These are phyloP conservation scores for Daedaleopsis nitida DNA, from an alignment of 768 basidiomycete genomes.

Conservation along the genomic window DNA sequence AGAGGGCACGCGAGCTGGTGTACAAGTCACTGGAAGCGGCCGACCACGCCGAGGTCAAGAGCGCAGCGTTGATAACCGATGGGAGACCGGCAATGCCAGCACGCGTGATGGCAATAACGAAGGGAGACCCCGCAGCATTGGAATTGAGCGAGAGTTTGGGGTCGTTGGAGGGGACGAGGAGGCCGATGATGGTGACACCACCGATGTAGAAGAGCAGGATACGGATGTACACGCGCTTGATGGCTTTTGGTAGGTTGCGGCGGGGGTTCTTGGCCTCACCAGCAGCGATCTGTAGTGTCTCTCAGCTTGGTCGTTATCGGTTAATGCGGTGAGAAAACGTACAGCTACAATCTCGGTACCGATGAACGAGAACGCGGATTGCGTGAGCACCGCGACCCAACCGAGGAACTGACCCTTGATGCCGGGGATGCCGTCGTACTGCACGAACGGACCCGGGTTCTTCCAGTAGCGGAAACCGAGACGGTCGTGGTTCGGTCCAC, in stretches of 20 bases:
- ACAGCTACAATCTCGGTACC: conserved; percentile 95
- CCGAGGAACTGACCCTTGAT: conserved; percentile 76
- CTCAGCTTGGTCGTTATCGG: neutral
- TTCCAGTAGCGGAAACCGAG: conserved; percentile 80
- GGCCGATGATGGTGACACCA: conserved; percentile 75
- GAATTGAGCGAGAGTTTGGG: conserved; percentile 48
- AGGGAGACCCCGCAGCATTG: conserved; percentile 73
- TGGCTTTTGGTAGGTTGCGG: conserved; percentile 59
- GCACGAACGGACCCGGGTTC: conserved; percentile 85
- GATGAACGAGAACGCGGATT: conserved; percentile 92
- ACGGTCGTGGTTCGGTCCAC: conserved; percentile 81
- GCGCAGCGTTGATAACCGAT: conserved; percentile 80
- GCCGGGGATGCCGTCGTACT: conserved; percentile 65
- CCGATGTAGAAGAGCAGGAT: conserved; percentile 68
- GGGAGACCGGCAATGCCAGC: conserved; percentile 90
- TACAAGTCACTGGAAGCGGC: conserved; percentile 89
- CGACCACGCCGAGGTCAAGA: conserved; percentile 91
- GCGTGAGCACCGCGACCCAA: conserved; percentile 71
- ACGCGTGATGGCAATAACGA: conserved; percentile 85
- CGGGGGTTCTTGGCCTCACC: conserved; percentile 92
- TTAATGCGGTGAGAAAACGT: conserved; percentile 27
- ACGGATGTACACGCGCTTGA: conserved; percentile 66
- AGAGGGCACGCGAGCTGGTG: conserved; percentile 85
- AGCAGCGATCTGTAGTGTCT: conserved; percentile 64
- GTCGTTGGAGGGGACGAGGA: conserved; percentile 79